phyloP scores from a whole-genome alignment of 2,329 filamentous ascomycete species.

The Simplicillium aogashimaense region DNA sequence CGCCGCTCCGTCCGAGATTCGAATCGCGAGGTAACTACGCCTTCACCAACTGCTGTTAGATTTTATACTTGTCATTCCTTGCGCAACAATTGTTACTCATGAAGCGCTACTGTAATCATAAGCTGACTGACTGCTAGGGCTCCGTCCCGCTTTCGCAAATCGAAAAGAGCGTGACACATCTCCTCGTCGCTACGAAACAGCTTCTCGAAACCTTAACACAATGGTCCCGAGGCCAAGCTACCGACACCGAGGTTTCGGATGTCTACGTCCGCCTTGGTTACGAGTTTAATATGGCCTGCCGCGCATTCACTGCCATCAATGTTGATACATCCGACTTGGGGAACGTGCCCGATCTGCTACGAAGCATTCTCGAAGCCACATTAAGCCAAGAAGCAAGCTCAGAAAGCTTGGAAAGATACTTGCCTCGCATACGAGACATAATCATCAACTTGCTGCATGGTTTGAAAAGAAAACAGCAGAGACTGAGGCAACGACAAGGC shows the following conservation, averaged over 20 bases:
- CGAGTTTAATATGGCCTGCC: slow-evolving; percentile 98
- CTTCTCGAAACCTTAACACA: slow-evolving; percentile 93
- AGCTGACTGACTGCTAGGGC: not conserved
- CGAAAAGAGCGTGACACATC: slow-evolving; percentile 96
- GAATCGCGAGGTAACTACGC: slow-evolving; percentile 7
- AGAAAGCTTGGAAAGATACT: slow-evolving; percentile 84
- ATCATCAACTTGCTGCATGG: slow-evolving; percentile 97
- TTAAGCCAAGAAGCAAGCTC: slow-evolving; percentile 93
- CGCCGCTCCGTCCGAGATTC: slow-evolving; percentile 2
- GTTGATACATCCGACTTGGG: slow-evolving; percentile 91
- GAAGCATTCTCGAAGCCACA: slow-evolving; percentile 88
- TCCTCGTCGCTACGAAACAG: slow-evolving; percentile 95
- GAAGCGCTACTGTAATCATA: no score
- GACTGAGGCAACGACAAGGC: slow-evolving; percentile 56
- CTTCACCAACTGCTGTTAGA: not conserved
- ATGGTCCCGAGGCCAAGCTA: slow-evolving; percentile 89
- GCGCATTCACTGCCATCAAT: slow-evolving; percentile 92
- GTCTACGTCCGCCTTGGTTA: slow-evolving; percentile 96
- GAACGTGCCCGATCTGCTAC: slow-evolving; percentile 84
- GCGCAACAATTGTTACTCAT: no score
- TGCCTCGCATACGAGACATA: slow-evolving; percentile 92
- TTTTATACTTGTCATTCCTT: no score
- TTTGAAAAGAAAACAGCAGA: slow-evolving; percentile 93
- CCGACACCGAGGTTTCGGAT: slow-evolving; percentile 91
- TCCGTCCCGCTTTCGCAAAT: slow-evolving; percentile 76